Percentiles rank a stretch among this genome's conserved stretches.
Conservation (phyloP, 73 alveolate species). For the Paramecium sonneborni region DNA sequence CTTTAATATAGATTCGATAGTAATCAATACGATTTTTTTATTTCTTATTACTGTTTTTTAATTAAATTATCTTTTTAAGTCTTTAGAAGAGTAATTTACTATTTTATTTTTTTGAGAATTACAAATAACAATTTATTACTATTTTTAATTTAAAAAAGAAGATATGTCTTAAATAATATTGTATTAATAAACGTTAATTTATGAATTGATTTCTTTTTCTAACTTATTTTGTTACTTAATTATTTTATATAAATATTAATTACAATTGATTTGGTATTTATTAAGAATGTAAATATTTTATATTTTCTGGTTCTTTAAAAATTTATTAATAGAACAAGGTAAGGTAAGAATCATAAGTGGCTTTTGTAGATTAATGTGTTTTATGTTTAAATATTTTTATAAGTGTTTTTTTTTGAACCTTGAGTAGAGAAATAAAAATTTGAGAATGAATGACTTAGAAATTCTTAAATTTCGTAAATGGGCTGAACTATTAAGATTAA, state of each 20-base stretch:
- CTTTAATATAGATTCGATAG: conserved; percentile 4
- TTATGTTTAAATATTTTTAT: background rate
- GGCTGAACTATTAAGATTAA: background rate
- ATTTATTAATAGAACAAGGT: background rate
- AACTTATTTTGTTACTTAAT: background rate
- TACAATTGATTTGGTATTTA: background rate
- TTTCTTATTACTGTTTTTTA: background rate
- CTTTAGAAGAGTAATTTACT: background rate
- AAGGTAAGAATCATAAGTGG: background rate
- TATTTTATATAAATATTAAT: background rate
- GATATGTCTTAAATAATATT: conserved; percentile 6
- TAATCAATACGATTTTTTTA: background rate
- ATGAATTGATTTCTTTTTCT: conserved; percentile 48
- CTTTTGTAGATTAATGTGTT: background rate
- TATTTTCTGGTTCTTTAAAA: background rate
- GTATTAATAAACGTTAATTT: conserved; percentile 9
- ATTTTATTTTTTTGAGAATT: background rate
- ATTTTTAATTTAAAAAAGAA: background rate
- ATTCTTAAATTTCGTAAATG: background rate
- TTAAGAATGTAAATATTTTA: background rate
- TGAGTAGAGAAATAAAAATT: background rate
- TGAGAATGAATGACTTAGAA: conserved; percentile 38
- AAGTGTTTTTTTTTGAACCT: background rate
- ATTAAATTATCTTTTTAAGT: background rate
- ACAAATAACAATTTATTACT: background rate